Evolutionary conservation across 768 basidiomycete genomes (phyloP), one percentile per base, ranked within the genome.

Genomic region (Obba rivulosa): DNA sequence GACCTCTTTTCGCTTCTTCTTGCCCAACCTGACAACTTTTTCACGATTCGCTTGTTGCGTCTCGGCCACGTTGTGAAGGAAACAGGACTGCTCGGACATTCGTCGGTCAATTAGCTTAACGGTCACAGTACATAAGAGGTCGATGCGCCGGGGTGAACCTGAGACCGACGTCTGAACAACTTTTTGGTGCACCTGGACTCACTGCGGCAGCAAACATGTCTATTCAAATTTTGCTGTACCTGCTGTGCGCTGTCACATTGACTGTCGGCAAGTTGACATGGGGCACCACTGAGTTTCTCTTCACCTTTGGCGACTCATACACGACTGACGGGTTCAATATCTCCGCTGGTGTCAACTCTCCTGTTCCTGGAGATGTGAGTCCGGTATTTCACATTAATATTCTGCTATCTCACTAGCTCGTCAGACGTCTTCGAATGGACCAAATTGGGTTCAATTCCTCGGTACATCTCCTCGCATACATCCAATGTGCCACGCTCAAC

Each of bases 301-400:
- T 84, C 53, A 69, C 75, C 1, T 83, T 83, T 54, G 82, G 81
- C 9, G 81, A 83, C 55, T 83, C 79, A 1, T 83, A 83, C 60
- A 79, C 78, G 1, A 66, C 77, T 3, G 73, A 76, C 46, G 80
- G 81, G 8, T 83, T 72, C 58, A 81, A 82, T 53, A 69, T 82
- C 44, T 77, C 80, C 16, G 72, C 71, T 8, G 80, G 80, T 7
- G 63, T 81, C 13, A 54, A 77, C 51, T 78, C 80, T 0, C 68
- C 73, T 5, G 68, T 66, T 36, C 79, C 80, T 13, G 73, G 74
- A 37, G 73, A 68, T 51, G 80, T 81, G 58, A 59, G 75, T 62
- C 21, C 13, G n/a, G 20, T 40, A 43, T 16, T 14, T 22, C 14
- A 31, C 35, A 45, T 21, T 34, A 23, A 41, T 18, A 46, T 16